These are phyloP conservation scores for Cryptosporidium sp. DNA, from an alignment of 169 alveolate species.

Conservation along the genomic window DNA sequence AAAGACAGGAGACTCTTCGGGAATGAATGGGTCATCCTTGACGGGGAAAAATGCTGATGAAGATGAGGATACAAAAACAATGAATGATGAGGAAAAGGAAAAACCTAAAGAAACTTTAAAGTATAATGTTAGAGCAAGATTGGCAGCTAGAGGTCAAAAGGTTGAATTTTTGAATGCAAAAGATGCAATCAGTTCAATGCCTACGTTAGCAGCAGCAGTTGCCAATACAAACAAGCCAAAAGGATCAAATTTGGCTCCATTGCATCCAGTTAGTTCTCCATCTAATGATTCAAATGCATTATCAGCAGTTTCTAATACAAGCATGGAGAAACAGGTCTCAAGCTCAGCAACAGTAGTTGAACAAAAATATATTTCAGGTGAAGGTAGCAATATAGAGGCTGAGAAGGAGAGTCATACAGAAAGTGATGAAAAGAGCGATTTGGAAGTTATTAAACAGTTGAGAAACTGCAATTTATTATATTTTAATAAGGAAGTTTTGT, in stretches of 20 bases:
- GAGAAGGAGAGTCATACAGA: not conserved
- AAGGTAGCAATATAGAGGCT: not conserved
- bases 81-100: not conserved
- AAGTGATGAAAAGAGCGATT: not conserved
- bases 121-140: conserved; percentile 69
- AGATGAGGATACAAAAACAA: not conserved
- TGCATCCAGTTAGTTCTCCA: not conserved
- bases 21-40: not conserved
- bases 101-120: conserved; percentile 60
- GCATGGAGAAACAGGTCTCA: not conserved
- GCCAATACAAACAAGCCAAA: conserved; percentile 39
- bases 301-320: not conserved
- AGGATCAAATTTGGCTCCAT: not conserved
- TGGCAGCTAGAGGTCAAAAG: conserved; percentile 74
- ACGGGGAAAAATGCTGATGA: not conserved
- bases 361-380: not conserved
- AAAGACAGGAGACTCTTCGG: conserved; percentile 38
- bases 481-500: conserved; percentile 39
- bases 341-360: not conserved
- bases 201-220: conserved; percentile 72
- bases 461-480: conserved; percentile 46
- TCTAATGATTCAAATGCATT: not conserved
- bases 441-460: conserved; percentile 21
- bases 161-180: conserved; percentile 53
- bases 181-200: conserved; percentile 63